phyloP scores from a whole-genome alignment of 176 grass and related monocot species.

The Oryza meyeriana region DNA sequence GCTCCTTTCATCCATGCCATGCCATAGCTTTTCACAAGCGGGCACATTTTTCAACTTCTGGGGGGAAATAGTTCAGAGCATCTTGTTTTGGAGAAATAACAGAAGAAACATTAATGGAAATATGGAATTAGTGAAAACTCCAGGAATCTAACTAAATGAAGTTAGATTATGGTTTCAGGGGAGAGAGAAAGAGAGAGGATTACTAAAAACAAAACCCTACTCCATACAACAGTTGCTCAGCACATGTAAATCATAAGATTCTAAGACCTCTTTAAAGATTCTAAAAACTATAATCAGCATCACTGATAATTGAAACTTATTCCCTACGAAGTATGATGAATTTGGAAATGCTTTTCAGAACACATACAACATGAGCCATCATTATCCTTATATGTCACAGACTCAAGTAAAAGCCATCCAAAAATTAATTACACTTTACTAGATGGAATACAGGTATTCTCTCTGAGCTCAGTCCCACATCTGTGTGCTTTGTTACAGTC shows the following conservation, averaged over 20 bases:
- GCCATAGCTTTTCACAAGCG: neutral
- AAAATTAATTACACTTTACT: neutral
- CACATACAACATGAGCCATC: neutral
- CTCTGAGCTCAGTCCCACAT: neutral
- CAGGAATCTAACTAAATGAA: neutral
- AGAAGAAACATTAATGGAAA: neutral
- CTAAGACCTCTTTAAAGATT: constrained; percentile 1
- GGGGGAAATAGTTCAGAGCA: neutral
- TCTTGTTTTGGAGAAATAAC: neutral
- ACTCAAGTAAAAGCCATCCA: neutral
- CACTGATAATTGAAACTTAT: constrained; percentile 9
- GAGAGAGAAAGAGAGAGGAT: neutral
- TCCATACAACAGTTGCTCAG: neutral
- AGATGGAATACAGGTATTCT: constrained; percentile 17
- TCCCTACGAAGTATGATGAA: neutral
- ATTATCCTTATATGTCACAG: neutral
- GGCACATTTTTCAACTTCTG: neutral
- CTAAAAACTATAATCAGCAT: neutral
- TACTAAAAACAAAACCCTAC: neutral
- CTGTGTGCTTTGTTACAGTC: neutral
- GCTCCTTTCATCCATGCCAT: neutral
- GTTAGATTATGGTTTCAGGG: neutral
- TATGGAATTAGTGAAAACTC: neutral
- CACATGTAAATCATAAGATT: constrained; percentile 10
- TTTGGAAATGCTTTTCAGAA: neutral